Conservation (phyloP, 495 filamentous ascomycete genomes). For the Hypomontagnella submonticulosa region DNA sequence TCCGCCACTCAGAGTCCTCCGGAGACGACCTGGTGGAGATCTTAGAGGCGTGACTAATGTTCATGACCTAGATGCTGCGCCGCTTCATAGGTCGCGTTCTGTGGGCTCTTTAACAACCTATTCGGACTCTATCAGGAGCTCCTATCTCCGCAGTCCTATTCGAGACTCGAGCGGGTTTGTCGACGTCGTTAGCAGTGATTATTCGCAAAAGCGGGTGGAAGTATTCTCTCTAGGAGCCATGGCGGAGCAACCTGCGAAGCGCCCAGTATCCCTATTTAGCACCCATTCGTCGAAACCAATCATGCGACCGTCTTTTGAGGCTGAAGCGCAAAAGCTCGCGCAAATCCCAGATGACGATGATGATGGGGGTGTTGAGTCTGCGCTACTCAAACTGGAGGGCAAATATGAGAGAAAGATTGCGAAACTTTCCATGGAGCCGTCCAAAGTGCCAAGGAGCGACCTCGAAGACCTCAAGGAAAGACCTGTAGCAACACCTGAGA, state of each 20-base stretch:
- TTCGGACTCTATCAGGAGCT: constrained; percentile 74
- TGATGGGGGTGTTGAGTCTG: constrained; percentile 93
- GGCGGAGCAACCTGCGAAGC: constrained; percentile 60
- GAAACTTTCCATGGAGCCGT: constrained; percentile 55
- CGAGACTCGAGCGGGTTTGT: constrained; percentile 54
- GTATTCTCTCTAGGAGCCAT: constrained; percentile 69
- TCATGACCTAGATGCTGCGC: constrained; percentile 68
- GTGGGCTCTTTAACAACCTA: constrained; percentile 76
- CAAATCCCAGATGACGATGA: constrained; percentile 89
- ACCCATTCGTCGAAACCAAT: constrained; percentile 81
- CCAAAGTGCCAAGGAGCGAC: constrained; percentile 33
- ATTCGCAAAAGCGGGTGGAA: constrained; percentile 52
- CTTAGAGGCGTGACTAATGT: constrained; percentile 82
- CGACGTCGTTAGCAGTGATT: constrained; percentile 57
- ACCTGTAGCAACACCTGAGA: constrained; percentile 29
- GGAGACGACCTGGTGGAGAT: constrained; percentile 89
- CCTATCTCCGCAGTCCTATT: constrained; percentile 59
- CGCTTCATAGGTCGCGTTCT: constrained; percentile 71
- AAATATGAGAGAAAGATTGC: constrained; percentile 70
- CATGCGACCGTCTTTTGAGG: constrained; percentile 87
- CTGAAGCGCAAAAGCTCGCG: constrained; percentile 86
- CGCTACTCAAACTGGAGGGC: constrained; percentile 91
- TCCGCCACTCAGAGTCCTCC: constrained; percentile 70
- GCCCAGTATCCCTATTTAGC: constrained; percentile 70
- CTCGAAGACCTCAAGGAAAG: constrained; percentile 24